Evolutionary conservation across 768 basidiomycete species (phyloP), one percentile per base, ranked within the genome.

Genomic region (Albatrellus ellisii): DNA sequence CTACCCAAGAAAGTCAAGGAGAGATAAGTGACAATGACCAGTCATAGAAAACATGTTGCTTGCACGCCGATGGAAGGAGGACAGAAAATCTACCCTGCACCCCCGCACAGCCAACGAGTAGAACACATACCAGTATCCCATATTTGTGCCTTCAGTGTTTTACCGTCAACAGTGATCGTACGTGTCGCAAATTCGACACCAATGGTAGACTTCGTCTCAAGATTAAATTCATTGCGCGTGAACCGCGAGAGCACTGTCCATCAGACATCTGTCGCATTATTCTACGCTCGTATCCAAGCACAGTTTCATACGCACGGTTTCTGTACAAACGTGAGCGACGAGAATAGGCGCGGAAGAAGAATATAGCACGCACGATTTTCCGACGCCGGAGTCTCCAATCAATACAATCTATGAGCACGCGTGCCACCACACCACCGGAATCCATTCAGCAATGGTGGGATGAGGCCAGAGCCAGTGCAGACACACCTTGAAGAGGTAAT

Each of bases 101-200:
- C 21, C 35, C 14, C 35, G 35, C 10, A 22, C n/a, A 6, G 18
- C 2, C 15, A n/a, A 24, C 22, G 6, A n/a, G 21, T 1, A 20
- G 17, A 4, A 7, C 8, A 17, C 8, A 12, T 8, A 88, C 88
- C 90, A 52, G 94, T 99, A 64, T 99, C 95, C 94, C 94, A 99
- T 54, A 99, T 85, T 65, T 98, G 94, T 17, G 94, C 94, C 64
- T 98, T 98, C 53, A 99, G 75, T 2, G 80, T 91, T 78, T 98
- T 98, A 29, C 78, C 77, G 58, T 98, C 94, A n/a, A 98, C 87
- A 52, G 73, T 84, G 60, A 90, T 88, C 14, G 88, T 86, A 56
- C 95, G 77, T 31, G 94, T 97, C 3, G 94, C 95, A 55, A 99
- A 99, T 64, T 98, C 94, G 53, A 99, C 94, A 41, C 95, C 94